A percentile compares a stretch with the other conserved stretches of the same genome.
phyloP scores from a whole-genome alignment of 805 yeast species.

The Hanseniaspora lindneri region DNA sequence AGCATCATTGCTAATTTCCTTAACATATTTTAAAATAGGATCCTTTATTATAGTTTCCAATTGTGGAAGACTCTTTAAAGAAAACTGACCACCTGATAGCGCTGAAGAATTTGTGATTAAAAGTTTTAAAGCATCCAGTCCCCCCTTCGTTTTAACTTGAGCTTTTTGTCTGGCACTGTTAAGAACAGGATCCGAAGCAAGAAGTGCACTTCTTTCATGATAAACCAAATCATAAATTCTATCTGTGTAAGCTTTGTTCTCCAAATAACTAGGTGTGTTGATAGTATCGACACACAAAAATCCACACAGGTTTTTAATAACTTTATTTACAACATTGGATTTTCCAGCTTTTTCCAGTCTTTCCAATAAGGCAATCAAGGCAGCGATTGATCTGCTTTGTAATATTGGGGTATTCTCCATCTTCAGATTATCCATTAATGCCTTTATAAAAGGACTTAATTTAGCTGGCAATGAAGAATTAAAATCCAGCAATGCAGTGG shows the following conservation, averaged over 20 bases:
- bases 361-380: conserved; percentile 54
- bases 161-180: conserved; percentile 63
- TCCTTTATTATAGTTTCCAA: conserved; percentile 53
- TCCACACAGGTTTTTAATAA: conserved; percentile 80
- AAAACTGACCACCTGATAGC: conserved; percentile 28
- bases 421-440: conserved; percentile 87
- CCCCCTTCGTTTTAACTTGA: conserved; percentile 73
- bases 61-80: conserved; percentile 56
- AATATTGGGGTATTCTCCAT: conserved; percentile 53
- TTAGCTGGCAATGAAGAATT: conserved; percentile 61
- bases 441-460: conserved; percentile 74
- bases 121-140: conserved; percentile 50
- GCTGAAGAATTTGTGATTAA: not conserved
- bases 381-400: conserved; percentile 58
- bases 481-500: conserved; percentile 57
- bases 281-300: conserved; percentile 90
- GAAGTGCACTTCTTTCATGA: conserved; percentile 58
- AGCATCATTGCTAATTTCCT: too few species aligned
- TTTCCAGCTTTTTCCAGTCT: conserved; percentile 48
- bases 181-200: conserved; percentile 47
- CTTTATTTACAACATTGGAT: conserved; percentile 70
- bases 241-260: conserved; percentile 43
- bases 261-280: conserved; percentile 83
- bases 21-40: conserved; percentile 41
- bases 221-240: conserved; percentile 62